Evolutionary conservation across 2,329 filamentous ascomycete genomes (phyloP).

Genomic region (Conoideocrella luteorostrata): DNA sequence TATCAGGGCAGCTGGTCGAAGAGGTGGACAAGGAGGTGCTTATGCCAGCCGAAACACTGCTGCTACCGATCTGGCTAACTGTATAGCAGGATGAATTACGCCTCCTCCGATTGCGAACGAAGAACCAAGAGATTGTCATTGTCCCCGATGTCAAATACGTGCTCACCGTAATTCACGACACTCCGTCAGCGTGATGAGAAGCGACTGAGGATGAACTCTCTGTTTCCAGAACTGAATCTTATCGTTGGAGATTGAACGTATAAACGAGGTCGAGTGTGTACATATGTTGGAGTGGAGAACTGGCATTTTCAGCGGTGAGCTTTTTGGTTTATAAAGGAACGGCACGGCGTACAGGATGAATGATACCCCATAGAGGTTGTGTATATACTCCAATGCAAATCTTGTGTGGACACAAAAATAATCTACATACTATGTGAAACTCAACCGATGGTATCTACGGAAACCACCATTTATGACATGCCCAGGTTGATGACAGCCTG

Average conservation of each 20-base stretch:
- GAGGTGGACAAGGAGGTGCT: constrained; percentile 64
- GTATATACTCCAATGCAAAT: not conserved
- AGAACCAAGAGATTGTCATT: constrained; percentile 78
- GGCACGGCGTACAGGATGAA: constrained; percentile 8
- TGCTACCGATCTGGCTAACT: constrained; percentile 16
- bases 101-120: constrained; percentile 70
- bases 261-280: not conserved
- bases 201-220: not conserved
- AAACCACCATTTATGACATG: too few species aligned
- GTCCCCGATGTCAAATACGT: constrained; percentile 76
- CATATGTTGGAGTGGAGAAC: not conserved
- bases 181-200: constrained; percentile 53
- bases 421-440: not conserved
- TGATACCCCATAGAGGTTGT: constrained; percentile 7
- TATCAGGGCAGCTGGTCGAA: constrained; percentile 62
- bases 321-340: not conserved
- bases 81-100: constrained; percentile 62
- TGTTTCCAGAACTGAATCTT: too few species aligned
- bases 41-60: not conserved
- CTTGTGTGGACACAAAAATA: not conserved
- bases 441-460: too few species aligned
- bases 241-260: not conserved
- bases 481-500: not conserved
- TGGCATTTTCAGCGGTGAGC: not conserved
- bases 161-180: constrained; percentile 74